Conservation (phyloP, 139 green algal genomes). For the Chlorella sp. region DNA sequence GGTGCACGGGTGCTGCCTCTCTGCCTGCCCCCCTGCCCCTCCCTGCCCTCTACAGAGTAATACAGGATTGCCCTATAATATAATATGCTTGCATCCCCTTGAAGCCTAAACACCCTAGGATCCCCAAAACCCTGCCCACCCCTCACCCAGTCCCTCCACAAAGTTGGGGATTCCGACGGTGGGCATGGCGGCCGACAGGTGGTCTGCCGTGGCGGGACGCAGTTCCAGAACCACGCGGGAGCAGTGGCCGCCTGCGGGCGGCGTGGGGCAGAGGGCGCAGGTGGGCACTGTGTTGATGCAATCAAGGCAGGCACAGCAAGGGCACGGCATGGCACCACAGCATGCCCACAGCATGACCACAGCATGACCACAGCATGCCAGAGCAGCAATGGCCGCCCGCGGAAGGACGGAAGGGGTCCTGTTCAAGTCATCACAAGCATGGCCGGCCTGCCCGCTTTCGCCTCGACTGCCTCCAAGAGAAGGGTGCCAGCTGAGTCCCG, state of each 20-base stretch:
- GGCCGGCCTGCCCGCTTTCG: no score
- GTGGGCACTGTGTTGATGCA: no score
- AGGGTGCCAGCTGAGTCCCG: no score
- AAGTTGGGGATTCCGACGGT: slow-evolving; percentile 27
- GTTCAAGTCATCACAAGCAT: no score
- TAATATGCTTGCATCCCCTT: no score
- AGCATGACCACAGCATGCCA: no score
- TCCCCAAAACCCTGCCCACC: background rate
- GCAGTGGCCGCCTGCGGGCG: background rate
- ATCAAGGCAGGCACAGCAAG: background rate
- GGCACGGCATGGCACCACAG: background rate
- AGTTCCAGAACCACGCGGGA: background rate
- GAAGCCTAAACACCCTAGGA: no score
- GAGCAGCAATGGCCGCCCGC: background rate
- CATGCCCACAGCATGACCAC: background rate
- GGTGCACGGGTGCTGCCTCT: no score
- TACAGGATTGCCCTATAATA: no score
- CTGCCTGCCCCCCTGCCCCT: background rate
- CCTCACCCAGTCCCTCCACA: slow-evolving; percentile 27
- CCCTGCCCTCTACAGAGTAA: background rate
- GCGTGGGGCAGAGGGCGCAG: background rate
- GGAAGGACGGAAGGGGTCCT: background rate
- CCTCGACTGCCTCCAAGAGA: no score
- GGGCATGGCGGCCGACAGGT: background rate
- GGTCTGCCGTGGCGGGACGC: background rate